phyloP scores from a whole-genome alignment of 1,284 basidiomycete species.

The Fomitopsis schrenkii region DNA sequence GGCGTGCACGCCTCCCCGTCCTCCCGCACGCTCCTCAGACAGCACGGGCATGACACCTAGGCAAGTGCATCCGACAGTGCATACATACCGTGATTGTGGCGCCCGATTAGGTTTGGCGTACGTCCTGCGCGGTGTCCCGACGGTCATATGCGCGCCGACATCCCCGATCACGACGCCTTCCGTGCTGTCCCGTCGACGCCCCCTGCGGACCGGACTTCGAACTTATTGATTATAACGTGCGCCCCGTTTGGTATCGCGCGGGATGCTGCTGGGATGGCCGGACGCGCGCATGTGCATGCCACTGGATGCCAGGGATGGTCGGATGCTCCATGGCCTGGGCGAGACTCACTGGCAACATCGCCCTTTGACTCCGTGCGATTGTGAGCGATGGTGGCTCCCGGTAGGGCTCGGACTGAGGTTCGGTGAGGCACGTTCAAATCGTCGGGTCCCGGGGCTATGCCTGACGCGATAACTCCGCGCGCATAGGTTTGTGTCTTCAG shows the following conservation, averaged over 20 bases:
- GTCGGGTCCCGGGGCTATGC: not conserved
- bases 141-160: too few species aligned
- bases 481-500: not conserved
- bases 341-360: not conserved
- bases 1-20: not conserved
- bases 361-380: not conserved
- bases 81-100: too few species aligned
- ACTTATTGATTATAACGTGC: not conserved
- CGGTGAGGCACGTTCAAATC: too few species aligned
- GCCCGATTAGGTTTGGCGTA: not conserved
- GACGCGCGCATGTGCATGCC: not conserved
- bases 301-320: not conserved
- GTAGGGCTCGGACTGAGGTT: too few species aligned
- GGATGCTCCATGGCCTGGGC: not conserved
- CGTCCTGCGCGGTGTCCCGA: not conserved
- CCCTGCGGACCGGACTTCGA: not conserved
- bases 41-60: too few species aligned
- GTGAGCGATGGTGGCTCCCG: not conserved
- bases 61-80: too few species aligned
- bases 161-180: not conserved
- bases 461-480: not conserved
- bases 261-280: not conserved
- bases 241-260: not conserved
- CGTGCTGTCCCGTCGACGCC: not conserved
- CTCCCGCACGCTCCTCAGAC: not conserved